These are phyloP conservation scores for Meyerozyma elateridarum DNA, from an alignment of 1,139 yeast species.

Conservation along the genomic window DNA sequence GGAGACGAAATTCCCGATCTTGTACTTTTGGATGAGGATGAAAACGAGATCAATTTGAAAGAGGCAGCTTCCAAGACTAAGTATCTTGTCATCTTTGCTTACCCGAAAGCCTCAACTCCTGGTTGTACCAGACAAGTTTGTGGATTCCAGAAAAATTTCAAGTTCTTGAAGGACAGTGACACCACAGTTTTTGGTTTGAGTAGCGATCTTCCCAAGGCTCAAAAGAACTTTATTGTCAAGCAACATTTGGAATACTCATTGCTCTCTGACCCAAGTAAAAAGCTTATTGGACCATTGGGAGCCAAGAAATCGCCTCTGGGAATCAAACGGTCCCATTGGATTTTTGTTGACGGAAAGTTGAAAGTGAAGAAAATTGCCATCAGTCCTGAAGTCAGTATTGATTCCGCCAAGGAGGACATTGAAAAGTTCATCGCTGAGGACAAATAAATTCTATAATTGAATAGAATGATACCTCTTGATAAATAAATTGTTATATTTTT, in stretches of 20 bases:
- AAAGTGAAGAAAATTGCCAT: constrained; percentile 60
- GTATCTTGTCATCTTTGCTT: constrained; percentile 64
- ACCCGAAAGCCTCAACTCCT: constrained; percentile 92
- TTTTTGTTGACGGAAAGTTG: constrained; percentile 74
- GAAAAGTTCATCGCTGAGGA: constrained; percentile 24
- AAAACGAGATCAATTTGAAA: constrained; percentile 47
- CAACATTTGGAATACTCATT: constrained; percentile 70
- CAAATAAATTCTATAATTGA: no score
- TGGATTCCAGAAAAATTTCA: constrained; percentile 72
- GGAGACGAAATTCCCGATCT: constrained; percentile 74
- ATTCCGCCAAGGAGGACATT: constrained; percentile 55
- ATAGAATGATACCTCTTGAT: no score
- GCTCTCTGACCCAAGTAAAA: constrained; percentile 69
- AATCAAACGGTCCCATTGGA: constrained; percentile 83
- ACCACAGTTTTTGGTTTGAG: constrained; percentile 61
- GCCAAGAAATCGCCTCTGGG: constrained; percentile 81
- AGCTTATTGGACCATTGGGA: constrained; percentile 70
- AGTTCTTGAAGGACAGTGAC: constrained; percentile 48
- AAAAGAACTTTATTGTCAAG: constrained; percentile 67
- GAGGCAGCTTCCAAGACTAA: constrained; percentile 45
- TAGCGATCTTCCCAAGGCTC: constrained; percentile 71
- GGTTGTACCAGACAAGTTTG: constrained; percentile 94
- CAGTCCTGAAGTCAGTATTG: constrained; percentile 74
- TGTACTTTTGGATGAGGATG: constrained; percentile 62
- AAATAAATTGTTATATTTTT: background rate